Evolutionary conservation across 2,329 filamentous ascomycete species (phyloP).

Genomic region (Didymella arachidicola): DNA sequence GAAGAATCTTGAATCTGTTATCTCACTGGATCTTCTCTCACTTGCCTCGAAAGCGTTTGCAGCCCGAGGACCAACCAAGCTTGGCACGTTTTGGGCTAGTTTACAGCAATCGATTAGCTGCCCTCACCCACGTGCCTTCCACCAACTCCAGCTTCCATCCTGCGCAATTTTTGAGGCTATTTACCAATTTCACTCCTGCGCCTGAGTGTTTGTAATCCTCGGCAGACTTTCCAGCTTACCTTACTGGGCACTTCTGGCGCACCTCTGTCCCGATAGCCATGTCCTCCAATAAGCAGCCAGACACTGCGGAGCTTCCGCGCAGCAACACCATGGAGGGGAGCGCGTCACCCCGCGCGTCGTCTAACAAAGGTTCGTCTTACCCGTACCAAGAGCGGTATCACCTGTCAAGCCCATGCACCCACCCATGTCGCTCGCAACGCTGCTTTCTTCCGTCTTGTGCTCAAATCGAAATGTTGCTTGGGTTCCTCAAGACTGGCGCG

Average conservation of each 20-base stretch:
- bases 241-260: conserved; percentile 5
- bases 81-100: conserved; percentile 42
- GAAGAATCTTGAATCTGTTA: background rate
- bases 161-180: conserved; percentile 11
- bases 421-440: background rate
- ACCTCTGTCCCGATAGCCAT: conserved; percentile 24
- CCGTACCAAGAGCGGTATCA: conserved; percentile 12
- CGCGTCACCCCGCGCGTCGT: conserved; percentile 37
- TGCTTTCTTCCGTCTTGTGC: background rate
- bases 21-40: conserved; percentile 10
- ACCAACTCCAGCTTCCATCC: conserved; percentile 14
- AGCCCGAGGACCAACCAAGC: conserved; percentile 31
- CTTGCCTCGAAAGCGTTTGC: conserved; percentile 16
- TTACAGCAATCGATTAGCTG: conserved; percentile 28
- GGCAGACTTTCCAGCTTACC: conserved; percentile 14
- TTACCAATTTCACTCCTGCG: conserved; percentile 14
- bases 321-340: conserved; percentile 22
- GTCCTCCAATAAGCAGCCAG: conserved; percentile 40
- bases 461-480: background rate
- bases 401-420: conserved; percentile 15
- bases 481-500: background rate
- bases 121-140: conserved; percentile 15
- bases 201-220: conserved; percentile 7
- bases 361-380: conserved; percentile 44
- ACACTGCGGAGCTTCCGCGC: conserved; percentile 23